A percentile compares a stretch with the other conserved stretches of the same genome.
Evolutionary conservation across 352 stramenopile genomes (phyloP).

Genomic region (Halophytophthora polymorphica): DNA sequence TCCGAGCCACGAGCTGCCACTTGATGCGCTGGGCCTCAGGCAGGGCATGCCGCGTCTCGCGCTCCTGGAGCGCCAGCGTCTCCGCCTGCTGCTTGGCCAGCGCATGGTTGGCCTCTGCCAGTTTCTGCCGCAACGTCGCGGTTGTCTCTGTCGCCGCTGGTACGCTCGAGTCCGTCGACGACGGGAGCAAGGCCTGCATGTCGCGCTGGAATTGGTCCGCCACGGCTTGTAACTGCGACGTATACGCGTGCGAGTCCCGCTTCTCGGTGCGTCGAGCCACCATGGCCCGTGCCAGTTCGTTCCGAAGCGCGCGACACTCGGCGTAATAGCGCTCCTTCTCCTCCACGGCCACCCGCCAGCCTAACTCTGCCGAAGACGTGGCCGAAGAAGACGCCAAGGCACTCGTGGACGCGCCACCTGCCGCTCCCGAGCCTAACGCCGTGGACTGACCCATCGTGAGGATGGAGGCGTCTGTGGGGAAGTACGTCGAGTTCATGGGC

Average conservation of each 20-base stretch:
- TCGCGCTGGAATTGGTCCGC: conserved; percentile 60
- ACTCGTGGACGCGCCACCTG: conserved; percentile 20
- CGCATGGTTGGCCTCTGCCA: conserved; percentile 63
- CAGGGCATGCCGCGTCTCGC: conserved; percentile 53
- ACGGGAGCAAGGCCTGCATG: conserved; percentile 38
- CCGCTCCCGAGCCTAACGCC: conserved; percentile 10
- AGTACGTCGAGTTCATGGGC: conserved; percentile 66
- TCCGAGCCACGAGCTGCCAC: conserved; percentile 51
- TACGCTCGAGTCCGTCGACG: conserved; percentile 14
- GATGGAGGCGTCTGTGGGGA: conserved; percentile 56
- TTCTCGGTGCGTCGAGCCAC: conserved; percentile 45
- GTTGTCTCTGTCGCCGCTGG: too few species aligned
- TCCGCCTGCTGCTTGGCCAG: conserved; percentile 61
- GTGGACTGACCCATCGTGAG: conserved; percentile 48
- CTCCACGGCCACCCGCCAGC: conserved; percentile 45
- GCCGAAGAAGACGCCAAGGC: conserved; percentile 23
- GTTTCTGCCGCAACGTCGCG: conserved; percentile 52
- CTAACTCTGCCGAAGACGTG: conserved; percentile 19
- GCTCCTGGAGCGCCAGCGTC: conserved; percentile 63
- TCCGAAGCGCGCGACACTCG: conserved; percentile 58
- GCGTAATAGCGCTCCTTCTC: conserved; percentile 73
- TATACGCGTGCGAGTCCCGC: conserved; percentile 30
- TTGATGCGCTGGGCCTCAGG: conserved; percentile 66
- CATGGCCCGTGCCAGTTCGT: conserved; percentile 54
- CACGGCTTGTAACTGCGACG: conserved; percentile 47